Conservation (phyloP, 257 asterid genomes). For the Ligustrum vulgare region DNA sequence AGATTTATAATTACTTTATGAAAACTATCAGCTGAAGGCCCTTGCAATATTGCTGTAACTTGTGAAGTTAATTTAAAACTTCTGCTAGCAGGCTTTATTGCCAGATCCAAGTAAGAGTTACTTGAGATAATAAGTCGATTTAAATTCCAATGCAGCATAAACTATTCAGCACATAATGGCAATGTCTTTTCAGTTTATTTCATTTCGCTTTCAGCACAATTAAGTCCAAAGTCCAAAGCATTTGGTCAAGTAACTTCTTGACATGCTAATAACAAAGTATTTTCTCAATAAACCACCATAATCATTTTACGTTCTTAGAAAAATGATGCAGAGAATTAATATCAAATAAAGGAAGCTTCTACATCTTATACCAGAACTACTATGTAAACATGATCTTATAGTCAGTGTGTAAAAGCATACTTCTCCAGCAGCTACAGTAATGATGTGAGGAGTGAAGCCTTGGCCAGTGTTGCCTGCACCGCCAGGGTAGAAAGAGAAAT, state of each 20-base stretch:
- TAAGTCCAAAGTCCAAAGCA: background rate
- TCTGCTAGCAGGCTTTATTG: background rate
- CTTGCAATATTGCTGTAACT: background rate
- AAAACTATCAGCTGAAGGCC: background rate
- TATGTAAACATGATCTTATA: background rate
- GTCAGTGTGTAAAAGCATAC: constrained; percentile 35
- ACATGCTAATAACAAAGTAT: background rate
- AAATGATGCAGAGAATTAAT: background rate
- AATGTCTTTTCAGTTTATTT: background rate
- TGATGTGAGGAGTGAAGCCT: constrained; percentile 53
- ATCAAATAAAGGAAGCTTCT: background rate
- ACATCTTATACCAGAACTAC: background rate
- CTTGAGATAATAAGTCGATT: background rate
- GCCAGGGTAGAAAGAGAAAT: constrained; percentile 5
- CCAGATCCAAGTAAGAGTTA: background rate
- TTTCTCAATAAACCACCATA: background rate
- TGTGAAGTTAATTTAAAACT: background rate
- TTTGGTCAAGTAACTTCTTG: background rate
- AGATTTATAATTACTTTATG: background rate
- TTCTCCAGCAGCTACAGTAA: constrained; percentile 58
- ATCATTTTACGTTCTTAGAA: background rate
- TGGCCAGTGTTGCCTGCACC: constrained; percentile 59
- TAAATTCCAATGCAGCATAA: background rate
- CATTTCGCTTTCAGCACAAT: background rate
- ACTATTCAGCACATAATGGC: background rate